phyloP scores from a whole-genome alignment of 495 filamentous ascomycete genomes.

The Venustampulla echinocandica region DNA sequence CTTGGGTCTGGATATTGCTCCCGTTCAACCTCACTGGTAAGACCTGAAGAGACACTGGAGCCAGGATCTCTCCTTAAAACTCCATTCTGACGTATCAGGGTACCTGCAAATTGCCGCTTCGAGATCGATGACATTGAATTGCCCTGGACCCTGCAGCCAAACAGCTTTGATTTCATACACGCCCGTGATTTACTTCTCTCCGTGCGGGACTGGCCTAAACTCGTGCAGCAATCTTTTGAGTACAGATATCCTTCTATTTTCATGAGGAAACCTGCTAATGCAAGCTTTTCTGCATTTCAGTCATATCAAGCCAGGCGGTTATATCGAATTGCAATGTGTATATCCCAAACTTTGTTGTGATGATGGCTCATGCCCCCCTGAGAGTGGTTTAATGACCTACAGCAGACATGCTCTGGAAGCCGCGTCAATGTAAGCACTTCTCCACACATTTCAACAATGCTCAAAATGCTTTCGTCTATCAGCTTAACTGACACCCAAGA shows the following conservation, averaged over 20 bases:
- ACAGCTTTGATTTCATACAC: constrained; percentile 30
- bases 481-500: neutral
- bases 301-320: constrained; percentile 17
- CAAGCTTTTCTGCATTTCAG: too few species aligned
- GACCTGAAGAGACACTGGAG: neutral
- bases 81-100: constrained; percentile 6
- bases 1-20: constrained; percentile 16
- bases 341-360: constrained; percentile 10
- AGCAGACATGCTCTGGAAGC: constrained; percentile 1
- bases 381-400: constrained; percentile 7
- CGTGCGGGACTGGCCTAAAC: constrained; percentile 13
- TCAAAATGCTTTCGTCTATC: neutral
- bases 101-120: constrained; percentile 28
- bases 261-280: neutral
- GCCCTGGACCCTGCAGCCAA: constrained; percentile 22
- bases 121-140: constrained; percentile 30
- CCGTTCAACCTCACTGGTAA: constrained; percentile 19
- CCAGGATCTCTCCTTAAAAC: neutral
- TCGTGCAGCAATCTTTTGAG: constrained; percentile 17
- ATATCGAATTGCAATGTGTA: constrained; percentile 11
- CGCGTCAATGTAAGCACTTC: neutral
- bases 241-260: neutral
- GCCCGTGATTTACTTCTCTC: constrained; percentile 12
- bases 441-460: neutral
- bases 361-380: constrained; percentile 7